A percentile compares a stretch with the other conserved stretches of the same genome.
Conservation (phyloP, 306 rosid genomes). For the Pyrus bretschneideri region DNA sequence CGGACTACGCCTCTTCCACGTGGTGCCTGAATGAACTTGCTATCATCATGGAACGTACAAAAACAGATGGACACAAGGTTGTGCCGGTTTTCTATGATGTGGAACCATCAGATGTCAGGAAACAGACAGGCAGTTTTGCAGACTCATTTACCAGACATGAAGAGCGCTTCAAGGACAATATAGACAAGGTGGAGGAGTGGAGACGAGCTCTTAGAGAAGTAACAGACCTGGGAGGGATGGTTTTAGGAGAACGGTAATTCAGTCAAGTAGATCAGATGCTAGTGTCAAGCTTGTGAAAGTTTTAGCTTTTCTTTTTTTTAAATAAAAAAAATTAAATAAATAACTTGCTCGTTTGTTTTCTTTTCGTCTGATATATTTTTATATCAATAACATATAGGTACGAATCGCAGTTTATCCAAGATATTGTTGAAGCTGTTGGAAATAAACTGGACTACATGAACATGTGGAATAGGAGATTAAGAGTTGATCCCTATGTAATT, state of each 20-base stretch:
- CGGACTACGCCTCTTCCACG: neutral
- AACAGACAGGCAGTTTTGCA: neutral
- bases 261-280: too few relatives aligned
- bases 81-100: neutral
- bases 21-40: neutral
- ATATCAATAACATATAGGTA: neutral
- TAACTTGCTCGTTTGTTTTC: neutral
- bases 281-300: neutral
- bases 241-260: neutral
- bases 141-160: neutral
- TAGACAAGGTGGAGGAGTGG: neutral
- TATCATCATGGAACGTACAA: neutral
- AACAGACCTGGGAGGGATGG: neutral
- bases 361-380: neutral
- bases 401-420: neutral
- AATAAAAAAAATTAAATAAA: too few relatives aligned
- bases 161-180: neutral
- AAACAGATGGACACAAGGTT: neutral
- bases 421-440: neutral
- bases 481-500: neutral
- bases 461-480: neutral
- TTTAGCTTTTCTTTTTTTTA: neutral
- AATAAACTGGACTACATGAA: neutral
- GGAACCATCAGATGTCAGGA: neutral
- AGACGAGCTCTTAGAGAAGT: neutral